These are phyloP conservation scores for Linnemannia hyalina DNA, from an alignment of 192 early-diverging fungal genomes.

Conservation along the genomic window DNA sequence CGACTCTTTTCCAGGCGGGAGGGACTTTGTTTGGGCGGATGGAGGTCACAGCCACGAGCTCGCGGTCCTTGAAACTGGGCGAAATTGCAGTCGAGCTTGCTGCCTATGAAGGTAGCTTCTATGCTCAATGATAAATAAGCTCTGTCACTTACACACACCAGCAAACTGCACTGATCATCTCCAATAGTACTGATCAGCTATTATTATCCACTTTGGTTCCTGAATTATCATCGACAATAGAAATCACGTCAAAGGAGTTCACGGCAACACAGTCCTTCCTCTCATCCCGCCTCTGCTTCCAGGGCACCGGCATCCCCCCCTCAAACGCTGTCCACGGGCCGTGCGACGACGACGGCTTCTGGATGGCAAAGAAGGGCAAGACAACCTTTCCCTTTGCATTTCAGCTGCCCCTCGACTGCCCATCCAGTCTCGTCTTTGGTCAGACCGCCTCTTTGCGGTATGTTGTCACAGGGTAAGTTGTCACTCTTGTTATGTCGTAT, in stretches of 20 bases:
- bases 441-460: constrained; percentile 66
- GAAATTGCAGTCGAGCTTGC: constrained; percentile 73
- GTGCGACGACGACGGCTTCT: constrained; percentile 62
- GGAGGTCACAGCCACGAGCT: constrained; percentile 60
- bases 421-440: constrained; percentile 67
- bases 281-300: constrained; percentile 66
- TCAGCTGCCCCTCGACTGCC: constrained; percentile 70
- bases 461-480: constrained; percentile 69
- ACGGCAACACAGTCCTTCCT: constrained; percentile 67
- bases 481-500: too few relatives aligned
- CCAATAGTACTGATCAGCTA: not conserved
- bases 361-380: constrained; percentile 74
- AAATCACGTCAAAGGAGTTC: constrained; percentile 61
- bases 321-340: constrained; percentile 72
- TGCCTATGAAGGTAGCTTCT: constrained; percentile 69
- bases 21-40: constrained; percentile 68
- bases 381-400: constrained; percentile 77
- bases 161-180: not conserved
- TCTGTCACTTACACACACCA: not conserved
- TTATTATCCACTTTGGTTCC: constrained; percentile 7
- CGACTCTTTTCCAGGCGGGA: constrained; percentile 71
- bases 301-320: constrained; percentile 66
- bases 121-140: not conserved
- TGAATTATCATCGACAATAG: constrained; percentile 47
- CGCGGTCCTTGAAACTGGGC: constrained; percentile 67